Evolutionary conservation across 2,329 filamentous ascomycete species (phyloP), one percentile per base, ranked within the genome.

Genomic region (Thielaviopsis populi): DNA sequence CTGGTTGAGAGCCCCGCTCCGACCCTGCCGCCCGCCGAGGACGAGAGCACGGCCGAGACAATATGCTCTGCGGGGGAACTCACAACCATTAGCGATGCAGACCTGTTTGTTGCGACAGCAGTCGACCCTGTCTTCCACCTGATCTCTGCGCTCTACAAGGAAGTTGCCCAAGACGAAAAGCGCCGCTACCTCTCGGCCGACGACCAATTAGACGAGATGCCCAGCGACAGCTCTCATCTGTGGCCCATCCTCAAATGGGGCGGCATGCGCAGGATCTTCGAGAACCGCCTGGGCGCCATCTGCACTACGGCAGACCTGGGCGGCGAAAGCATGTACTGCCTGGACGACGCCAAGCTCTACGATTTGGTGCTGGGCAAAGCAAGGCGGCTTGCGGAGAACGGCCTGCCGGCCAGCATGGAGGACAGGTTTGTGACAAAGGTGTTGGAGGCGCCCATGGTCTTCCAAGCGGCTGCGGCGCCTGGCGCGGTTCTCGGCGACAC

Each of bases 41-140:
- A 61, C 10, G n/a, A 61, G 4, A 50, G 24, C 50, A 17, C 24
- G 15, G 48, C 19, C 27, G 46, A 43, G 27, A 17, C 42, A 17
- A 19, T 15, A 46, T 41, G 37, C 54, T 63, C 68, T 61, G 50
- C 37, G 58, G 30, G 48, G 40, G 30, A 58, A 11, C 37, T 66
- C 37, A 61, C 64, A 6, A 66, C 62, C n/a, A 42, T 66, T 27
- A 41, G 37, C 27, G 80, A 79, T 53, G 84, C 89, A 41, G 84
- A 91, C 66, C 75, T 97, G n/a, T 87, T 88, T 69, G 75, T 97
- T 66, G 89, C 92, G 8, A 96, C 94, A 1, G 82, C 84, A 1
- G 78, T 96, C 63, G 94, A 99, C 72, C 81, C 89, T 4, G 71
- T 96, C 2, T 97, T 97, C 75, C 78, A 97, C 61, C 72, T 95